Evolutionary conservation across 352 stramenopile species (phyloP), one percentile per base, ranked within the genome.

Genomic region (Globisporangium alternatum): DNA sequence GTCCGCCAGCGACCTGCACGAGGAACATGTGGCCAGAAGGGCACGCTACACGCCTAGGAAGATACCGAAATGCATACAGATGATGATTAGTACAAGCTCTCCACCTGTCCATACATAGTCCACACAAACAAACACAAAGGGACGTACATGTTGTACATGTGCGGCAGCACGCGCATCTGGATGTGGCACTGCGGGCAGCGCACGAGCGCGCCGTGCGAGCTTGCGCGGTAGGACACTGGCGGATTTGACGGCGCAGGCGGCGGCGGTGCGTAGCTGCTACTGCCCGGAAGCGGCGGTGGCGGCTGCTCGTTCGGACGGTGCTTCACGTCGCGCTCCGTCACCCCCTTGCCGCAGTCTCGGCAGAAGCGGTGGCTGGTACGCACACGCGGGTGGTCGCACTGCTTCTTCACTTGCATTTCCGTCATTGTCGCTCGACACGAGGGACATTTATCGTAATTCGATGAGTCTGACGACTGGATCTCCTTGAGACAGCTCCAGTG

Each of bases 121-220:
- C 9, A 67, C 52, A 35, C 9, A 28, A 62, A 55, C 22, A 22
- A 31, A 52, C 25, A 41, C 17, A 56, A 12, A 54, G 28, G 17
- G 9, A 80, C 81, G 41, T 85, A 93, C 86, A 95, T 91, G 79
- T 95, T 95, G 68, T 93, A 95, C 86, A 95, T 95, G 66, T 95
- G 82, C 7, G 86, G 86, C 2, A 95, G 75, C 52, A 95, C 86
- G 21, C 86, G 82, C 84, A 95, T 93, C 65, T 95, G 83, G 64
- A 95, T 93, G 39, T 92, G 86, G 60, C 86, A 95, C 62, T 92
- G 82, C 10, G 86, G 86, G 65, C 86, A 95, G 22, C 83, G 83
- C 56, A 95, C 86, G 39, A 95, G 80, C 22, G 86, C 86, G n/a
- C 86, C 86, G 54, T 95, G 83, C n/a, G 81, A 88, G 54, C 81